phyloP scores from a whole-genome alignment of 2,329 filamentous ascomycete genomes.

The Nakataea oryzae region DNA sequence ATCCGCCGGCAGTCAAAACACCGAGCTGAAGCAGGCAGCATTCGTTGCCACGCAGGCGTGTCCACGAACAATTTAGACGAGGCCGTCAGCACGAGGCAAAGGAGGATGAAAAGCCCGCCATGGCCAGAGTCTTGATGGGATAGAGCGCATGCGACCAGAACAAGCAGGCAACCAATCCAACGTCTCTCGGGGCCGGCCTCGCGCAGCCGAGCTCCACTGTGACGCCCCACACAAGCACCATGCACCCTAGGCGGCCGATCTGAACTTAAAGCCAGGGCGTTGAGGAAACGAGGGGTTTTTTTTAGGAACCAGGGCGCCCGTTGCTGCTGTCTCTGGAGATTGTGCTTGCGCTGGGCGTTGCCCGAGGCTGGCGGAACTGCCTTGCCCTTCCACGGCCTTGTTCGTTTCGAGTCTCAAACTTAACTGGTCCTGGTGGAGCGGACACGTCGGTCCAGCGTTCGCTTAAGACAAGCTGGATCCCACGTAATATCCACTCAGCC shows the following conservation, averaged over 20 bases:
- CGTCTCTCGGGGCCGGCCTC: too few species aligned
- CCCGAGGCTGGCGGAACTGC: not conserved
- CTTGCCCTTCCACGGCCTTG: too few species aligned
- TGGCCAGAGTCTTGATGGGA: not conserved
- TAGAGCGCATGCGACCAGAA: not conserved
- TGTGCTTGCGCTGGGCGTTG: not conserved
- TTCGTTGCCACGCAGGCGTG: not conserved
- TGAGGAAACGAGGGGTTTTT: too few species aligned
- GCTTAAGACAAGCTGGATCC: not conserved
- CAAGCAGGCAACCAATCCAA: too few species aligned
- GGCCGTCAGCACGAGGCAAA: not conserved
- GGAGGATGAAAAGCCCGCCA: not conserved
- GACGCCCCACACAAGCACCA: not conserved
- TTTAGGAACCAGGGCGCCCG: not conserved
- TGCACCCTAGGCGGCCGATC: not conserved
- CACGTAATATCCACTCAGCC: not conserved
- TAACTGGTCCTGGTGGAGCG: not conserved
- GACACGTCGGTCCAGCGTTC: too few species aligned
- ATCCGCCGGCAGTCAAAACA: constrained; percentile 1
- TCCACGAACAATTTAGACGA: not conserved
- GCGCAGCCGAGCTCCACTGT: not conserved
- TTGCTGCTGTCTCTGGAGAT: not conserved
- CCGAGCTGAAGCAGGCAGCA: not conserved
- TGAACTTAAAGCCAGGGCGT: not conserved
- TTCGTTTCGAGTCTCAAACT: too few species aligned